Base-by-base conservation (phyloP, 345 rosid genomes). In the Passiflora organensis region DNA sequence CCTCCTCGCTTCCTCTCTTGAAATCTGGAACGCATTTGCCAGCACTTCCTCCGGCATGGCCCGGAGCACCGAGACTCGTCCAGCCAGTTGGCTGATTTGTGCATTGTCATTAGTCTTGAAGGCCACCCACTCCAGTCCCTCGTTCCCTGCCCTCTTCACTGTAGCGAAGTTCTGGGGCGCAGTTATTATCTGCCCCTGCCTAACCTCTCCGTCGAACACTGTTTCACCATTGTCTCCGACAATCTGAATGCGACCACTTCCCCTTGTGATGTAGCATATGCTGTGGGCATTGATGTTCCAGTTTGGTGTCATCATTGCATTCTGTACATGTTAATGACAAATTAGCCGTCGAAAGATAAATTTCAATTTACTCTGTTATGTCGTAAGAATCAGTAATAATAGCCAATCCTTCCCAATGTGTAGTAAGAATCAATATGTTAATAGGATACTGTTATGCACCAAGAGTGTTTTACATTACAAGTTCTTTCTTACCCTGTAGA, bases 251-350 rank as follows among this genome's bases (percentile, higher is more conserved):
- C 69, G 43, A 10, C 65, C 70, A 16, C 39, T 65, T 23, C 79
- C 80, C 11, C 76, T 53, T 14, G 38, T 59, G 43, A 34, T 37
- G 67, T 68, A 76, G 25, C 63, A 37, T 10, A 80, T 45, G 58
- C 60, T 51, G 72, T 80, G 70, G 23, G 78, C 62, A 41, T 80
- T 66, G 17, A 43, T 6, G 76, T 72, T 68, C 72, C 70, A 72
- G 51, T 64, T 64, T 0, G 78, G 78, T 28, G 61, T 36, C 37
- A 25, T 22, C 10, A 72, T 8, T 0, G 72, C 81, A 21, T 80
- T 66, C 80, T 80, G 73, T 28, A 28, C 34, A 28, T 28, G 34
- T 28, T 8, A 28, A 28, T 3, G n/a, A n/a, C n/a, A n/a, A n/a
- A n/a, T n/a, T n/a, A n/a, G n/a, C n/a, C n/a, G n/a, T n/a, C n/a